Evolutionary conservation across 345 rosid genomes (phyloP).

Genomic region (Alliaria petiolata): DNA sequence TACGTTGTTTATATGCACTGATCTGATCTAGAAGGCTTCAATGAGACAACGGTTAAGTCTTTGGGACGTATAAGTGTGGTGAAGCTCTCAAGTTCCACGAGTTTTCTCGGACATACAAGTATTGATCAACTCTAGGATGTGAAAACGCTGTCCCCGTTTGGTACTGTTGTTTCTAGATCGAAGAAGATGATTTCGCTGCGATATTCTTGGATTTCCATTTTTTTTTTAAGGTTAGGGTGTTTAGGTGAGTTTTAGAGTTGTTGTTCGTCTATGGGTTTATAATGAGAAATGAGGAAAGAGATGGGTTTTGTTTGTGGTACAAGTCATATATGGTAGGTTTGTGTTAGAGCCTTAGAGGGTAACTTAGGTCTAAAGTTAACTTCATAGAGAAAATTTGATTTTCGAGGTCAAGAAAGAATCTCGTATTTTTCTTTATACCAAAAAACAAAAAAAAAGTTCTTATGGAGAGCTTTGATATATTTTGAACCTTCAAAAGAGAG

Average conservation of each 20-base stretch:
- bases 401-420: neutral
- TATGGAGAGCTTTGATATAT: no score
- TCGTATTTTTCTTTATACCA: neutral
- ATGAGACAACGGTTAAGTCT: no score
- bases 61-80: no score
- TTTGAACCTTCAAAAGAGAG: neutral
- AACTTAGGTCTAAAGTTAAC: neutral
- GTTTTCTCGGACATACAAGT: neutral
- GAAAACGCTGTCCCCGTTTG: neutral
- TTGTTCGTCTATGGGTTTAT: neutral
- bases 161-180: neutral
- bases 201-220: neutral
- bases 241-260: no score
- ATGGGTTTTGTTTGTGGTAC: neutral
- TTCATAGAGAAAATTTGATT: neutral
- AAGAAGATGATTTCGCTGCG: neutral
- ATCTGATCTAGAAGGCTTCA: no score
- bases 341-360: neutral
- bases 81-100: no score
- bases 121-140: neutral
- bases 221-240: no score
- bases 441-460: no score
- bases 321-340: neutral
- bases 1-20: no score
- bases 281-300: neutral